Evolutionary conservation across 495 filamentous ascomycete species (phyloP).

Genomic region (Talaromyces stipitatus): DNA sequence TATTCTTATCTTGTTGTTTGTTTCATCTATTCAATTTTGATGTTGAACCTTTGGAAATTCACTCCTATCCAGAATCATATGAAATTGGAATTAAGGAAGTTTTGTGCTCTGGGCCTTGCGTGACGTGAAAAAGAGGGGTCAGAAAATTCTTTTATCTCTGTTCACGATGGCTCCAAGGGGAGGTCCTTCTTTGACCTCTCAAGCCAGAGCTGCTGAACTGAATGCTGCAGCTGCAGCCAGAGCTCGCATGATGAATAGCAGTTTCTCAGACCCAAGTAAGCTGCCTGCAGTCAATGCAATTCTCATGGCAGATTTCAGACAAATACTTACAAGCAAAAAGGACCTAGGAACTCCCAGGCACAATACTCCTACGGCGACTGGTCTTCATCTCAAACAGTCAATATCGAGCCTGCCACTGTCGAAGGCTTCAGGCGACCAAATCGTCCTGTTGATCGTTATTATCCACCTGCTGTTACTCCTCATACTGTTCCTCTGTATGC

Average conservation of each 20-base stretch:
- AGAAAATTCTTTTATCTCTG: background rate
- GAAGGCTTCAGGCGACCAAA: slow-evolving; percentile 1
- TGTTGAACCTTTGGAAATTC: background rate
- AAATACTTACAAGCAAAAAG: slow-evolving; percentile 12
- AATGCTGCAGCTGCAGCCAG: slow-evolving; percentile 6
- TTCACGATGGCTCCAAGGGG: background rate
- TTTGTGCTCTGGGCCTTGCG: too few relatives aligned
- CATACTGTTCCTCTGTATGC: background rate
- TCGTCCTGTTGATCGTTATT: slow-evolving; percentile 6
- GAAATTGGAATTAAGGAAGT: too few relatives aligned
- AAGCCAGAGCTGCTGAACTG: slow-evolving; percentile 8
- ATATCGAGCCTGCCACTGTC: background rate
- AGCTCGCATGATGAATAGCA: slow-evolving; percentile 1
- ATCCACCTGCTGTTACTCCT: background rate
- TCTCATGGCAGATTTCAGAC: slow-evolving; percentile 14
- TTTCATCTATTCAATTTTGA: background rate
- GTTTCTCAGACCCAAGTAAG: slow-evolving; percentile 11
- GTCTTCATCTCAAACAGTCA: background rate
- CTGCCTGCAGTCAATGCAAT: slow-evolving; percentile 22
- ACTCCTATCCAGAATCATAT: background rate
- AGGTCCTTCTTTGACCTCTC: slow-evolving; percentile 8
- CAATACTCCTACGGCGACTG: slow-evolving; percentile 1
- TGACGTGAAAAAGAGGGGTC: background rate
- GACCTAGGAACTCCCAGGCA: slow-evolving; percentile 7
- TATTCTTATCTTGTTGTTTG: background rate